Base-by-base conservation (phyloP, 768 basidiomycete species). In the Erythrobasidium yunnanense region DNA sequence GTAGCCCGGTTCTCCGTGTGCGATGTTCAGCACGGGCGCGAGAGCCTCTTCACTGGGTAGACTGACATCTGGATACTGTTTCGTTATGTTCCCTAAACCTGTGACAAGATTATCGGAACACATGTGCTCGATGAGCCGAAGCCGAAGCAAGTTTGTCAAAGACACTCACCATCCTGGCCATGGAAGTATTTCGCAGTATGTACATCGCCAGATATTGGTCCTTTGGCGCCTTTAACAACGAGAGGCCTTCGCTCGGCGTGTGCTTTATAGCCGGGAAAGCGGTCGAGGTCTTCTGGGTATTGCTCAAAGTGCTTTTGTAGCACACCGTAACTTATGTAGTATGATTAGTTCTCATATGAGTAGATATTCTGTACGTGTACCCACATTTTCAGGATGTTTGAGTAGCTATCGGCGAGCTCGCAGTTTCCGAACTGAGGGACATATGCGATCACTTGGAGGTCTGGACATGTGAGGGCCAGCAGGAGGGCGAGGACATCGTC, bases 341-440 rank as follows among this genome's bases (percentile, higher is more conserved):
- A n/a, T n/a, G n/a, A n/a, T n/a, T n/a, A n/a, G n/a, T n/a, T n/a
- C n/a, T n/a, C n/a, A n/a, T n/a, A n/a, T n/a, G n/a, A n/a, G n/a
- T n/a, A n/a, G n/a, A n/a, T n/a, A n/a, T n/a, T n/a, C n/a, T n/a
- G n/a, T n/a, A n/a, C n/a, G n/a, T n/a, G n/a, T n/a, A n/a, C n/a
- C n/a, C n/a, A 76, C 25, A 73, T 52, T 66, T 77, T 77, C 17
- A 67, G 65, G 25, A 76, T 68, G 70, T 77, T 77, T 55, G 46
- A 42, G 65, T 66, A 56, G 1, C 71, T 69, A 25, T 69, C 50
- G 2, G 51, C 42, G 2, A 81, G 68, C 70, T 87, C 83, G 1
- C 85, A 86, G 72, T 90, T 90, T 42, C 88, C 89, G 73, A 85
- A 92, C 1, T 85, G 83, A 32, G 87, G 79, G 34, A 87, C 81